These are phyloP conservation scores for Conringia planisiliqua DNA, from an alignment of 345 rosid species.

Conservation along the genomic window DNA sequence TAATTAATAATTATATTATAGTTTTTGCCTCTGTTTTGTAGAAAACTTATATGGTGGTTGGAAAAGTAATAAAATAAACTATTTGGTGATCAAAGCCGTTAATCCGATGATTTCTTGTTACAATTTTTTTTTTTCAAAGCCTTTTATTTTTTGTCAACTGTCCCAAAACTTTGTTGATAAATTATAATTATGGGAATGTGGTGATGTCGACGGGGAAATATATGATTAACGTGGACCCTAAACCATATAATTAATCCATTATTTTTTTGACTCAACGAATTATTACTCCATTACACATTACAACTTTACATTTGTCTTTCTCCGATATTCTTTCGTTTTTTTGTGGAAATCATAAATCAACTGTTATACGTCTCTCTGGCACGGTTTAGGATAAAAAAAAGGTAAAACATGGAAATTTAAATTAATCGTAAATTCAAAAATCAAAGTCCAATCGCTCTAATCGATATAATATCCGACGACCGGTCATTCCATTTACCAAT, in stretches of 20 bases:
- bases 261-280: no score
- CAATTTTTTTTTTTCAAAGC: background rate
- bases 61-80: background rate
- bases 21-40: background rate
- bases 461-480: slow-evolving; percentile 19
- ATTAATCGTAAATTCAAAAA: background rate
- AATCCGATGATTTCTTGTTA: background rate
- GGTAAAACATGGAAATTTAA: no score
- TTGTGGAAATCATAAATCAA: background rate
- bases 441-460: slow-evolving; percentile 22
- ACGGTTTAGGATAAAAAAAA: no score
- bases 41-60: background rate
- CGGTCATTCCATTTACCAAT: slow-evolving; percentile 27
- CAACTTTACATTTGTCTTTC: background rate
- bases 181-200: slow-evolving; percentile 36
- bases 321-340: background rate
- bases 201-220: slow-evolving; percentile 38
- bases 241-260: background rate
- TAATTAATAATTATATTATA: background rate
- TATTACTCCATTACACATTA: background rate
- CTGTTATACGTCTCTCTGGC: background rate
- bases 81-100: background rate
- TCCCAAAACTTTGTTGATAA: background rate
- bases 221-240: slow-evolving; percentile 49
- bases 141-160: background rate